Conservation (phyloP, 805 yeast species). For the Candida dendrica region DNA sequence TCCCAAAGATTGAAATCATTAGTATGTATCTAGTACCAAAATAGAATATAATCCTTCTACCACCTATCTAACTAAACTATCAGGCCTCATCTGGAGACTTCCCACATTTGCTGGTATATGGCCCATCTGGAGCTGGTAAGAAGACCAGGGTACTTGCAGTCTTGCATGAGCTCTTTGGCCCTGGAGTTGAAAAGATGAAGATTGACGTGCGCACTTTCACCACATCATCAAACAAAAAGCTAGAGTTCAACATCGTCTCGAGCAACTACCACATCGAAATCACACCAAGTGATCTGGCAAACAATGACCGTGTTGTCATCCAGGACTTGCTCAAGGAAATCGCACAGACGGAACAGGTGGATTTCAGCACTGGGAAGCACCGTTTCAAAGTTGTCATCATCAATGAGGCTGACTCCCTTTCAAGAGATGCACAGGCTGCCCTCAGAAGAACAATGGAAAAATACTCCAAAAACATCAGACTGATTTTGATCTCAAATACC, state of each 20-base stretch:
- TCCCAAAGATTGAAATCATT: constrained; percentile 58
- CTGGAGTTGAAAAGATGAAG: constrained; percentile 74
- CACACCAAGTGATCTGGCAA: constrained; percentile 96
- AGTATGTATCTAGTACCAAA: too few species aligned
- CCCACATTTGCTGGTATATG: constrained; percentile 88
- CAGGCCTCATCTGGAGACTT: constrained; percentile 69
- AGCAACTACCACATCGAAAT: constrained; percentile 88
- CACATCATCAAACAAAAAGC: constrained; percentile 64
- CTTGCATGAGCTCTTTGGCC: constrained; percentile 72
- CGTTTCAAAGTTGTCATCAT: constrained; percentile 77
- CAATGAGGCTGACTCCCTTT: constrained; percentile 84
- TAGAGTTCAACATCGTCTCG: constrained; percentile 90
- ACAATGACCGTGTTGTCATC: constrained; percentile 88
- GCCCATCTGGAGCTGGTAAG: constrained; percentile 96
- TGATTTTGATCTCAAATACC: constrained; percentile 79
- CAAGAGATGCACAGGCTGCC: constrained; percentile 94
- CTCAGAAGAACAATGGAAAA: constrained; percentile 94
- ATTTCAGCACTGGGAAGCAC: constrained; percentile 46
- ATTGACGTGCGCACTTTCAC: constrained; percentile 84
- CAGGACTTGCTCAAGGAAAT: constrained; percentile 91
- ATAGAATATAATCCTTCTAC: too few species aligned
- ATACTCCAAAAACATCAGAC: constrained; percentile 78
- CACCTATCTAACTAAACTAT: too few species aligned
- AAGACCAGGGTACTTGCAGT: constrained; percentile 86
- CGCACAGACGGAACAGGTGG: constrained; percentile 95